Evolutionary conservation across 768 basidiomycete genomes (phyloP).

Genomic region (Auricularia sp.): DNA sequence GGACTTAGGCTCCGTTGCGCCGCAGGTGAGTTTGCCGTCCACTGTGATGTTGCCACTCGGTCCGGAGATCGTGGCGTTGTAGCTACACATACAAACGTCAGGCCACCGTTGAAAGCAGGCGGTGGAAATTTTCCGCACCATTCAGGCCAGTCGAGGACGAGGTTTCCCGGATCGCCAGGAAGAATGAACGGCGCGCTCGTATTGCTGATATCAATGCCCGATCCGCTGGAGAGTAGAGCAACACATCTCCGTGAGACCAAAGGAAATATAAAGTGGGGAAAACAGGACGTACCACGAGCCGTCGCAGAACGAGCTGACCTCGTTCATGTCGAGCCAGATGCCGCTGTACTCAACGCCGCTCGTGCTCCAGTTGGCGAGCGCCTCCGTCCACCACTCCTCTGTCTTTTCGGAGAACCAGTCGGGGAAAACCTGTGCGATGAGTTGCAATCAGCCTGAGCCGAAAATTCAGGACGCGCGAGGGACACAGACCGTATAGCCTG

Average conservation of each 20-base stretch:
- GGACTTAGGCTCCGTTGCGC: constrained; percentile 15
- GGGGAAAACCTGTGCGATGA: constrained; percentile 37
- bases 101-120: neutral
- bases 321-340: constrained; percentile 33
- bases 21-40: constrained; percentile 52
- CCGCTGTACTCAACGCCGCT: constrained; percentile 50
- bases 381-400: constrained; percentile 51
- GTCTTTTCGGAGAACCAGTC: constrained; percentile 52
- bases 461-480: neutral
- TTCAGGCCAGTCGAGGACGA: constrained; percentile 54
- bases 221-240: constrained; percentile 34
- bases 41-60: constrained; percentile 68
- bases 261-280: no score
- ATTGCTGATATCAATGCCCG: constrained; percentile 45
- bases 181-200: constrained; percentile 46
- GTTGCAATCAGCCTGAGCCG: constrained; percentile 5
- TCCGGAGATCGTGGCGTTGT: constrained; percentile 51
- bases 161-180: constrained; percentile 46
- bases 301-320: constrained; percentile 53
- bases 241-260: neutral
- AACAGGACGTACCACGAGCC: constrained; percentile 35
- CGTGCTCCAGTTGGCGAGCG: constrained; percentile 43
- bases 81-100: constrained; percentile 30
- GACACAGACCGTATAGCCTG: constrained; percentile 51
- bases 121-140: constrained; percentile 31